Evolutionary conservation across 2,329 filamentous ascomycete genomes (phyloP), one percentile per base, ranked within the genome.

Genomic region (Neospermospora avenae): DNA sequence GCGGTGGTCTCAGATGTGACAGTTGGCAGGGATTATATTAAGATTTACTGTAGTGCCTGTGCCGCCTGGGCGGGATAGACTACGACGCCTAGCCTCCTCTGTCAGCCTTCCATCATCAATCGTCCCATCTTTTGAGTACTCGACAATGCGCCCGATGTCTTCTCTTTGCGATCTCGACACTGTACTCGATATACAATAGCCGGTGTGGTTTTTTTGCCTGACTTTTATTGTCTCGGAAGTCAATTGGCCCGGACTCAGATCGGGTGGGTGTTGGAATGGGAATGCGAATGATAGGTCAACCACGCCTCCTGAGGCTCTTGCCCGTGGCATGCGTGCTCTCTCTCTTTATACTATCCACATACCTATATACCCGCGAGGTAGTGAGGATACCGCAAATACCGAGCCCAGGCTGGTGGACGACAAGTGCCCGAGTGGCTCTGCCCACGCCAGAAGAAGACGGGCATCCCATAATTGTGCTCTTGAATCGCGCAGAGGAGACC

Each of bases 401-500:
- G 16, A 42, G 16, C 10, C 46, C 45, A 16, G 54, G 14, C 20
- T 59, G 28, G 52, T 57, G 22, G 20, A 53, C 49, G 16, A n/a
- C 46, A 18, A 35, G 31, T 20, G 44, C 46, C 45, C 44, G 34
- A 28, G 42, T 45, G 45, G 10, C 44, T 11, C 16, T 58, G 22
- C 54, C 61, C 10, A 44, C 41, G 2, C 16, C 42, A 11, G 34
- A 35, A 16, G 56, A 57, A 22, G 61, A 63, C 54, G 18, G 49
- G 13, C 78, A 80, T 63, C 76, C 78, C 8, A 78, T 81, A 61
- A 77, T 80, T 62, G 68, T 72, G 2, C 70, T 80, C 10, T 76
- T 81, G 42, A 66, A 70, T 39, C 68, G 71, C 0, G 77, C 77
- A 45, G 71, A 77, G 5, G 68, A 69, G 13, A 67, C 65, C 8